Evolutionary conservation across 129 eudicot species (phyloP).

Genomic region (Flaveria sonorensis): DNA sequence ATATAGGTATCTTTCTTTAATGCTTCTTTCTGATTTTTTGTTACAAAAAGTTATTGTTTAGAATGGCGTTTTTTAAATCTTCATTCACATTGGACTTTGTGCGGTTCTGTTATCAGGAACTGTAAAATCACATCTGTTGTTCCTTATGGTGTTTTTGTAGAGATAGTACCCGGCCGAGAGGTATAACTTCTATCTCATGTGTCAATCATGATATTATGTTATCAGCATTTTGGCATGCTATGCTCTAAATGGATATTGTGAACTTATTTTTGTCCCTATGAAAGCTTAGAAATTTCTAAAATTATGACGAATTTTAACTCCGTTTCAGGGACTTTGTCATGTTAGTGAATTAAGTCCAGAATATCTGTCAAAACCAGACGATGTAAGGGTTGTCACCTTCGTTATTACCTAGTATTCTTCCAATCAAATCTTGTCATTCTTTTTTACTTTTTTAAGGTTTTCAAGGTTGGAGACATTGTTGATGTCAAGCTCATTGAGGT

Average conservation of each 20-base stretch:
- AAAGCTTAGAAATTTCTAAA: not conserved
- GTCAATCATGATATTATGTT: slow-evolving; percentile 11
- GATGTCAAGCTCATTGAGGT: slow-evolving; percentile 99
- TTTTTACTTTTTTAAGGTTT: slow-evolving; percentile 50
- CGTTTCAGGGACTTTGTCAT: slow-evolving; percentile 94
- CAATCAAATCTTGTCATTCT: slow-evolving; percentile 11
- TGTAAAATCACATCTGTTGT: slow-evolving; percentile 86
- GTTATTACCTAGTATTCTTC: not conserved
- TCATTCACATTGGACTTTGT: slow-evolving; percentile 10
- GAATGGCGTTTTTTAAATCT: not conserved
- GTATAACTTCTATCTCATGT: slow-evolving; percentile 38
- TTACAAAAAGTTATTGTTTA: not conserved
- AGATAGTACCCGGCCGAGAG: slow-evolving; percentile 98
- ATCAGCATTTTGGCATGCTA: not conserved
- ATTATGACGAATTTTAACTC: not conserved
- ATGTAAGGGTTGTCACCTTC: slow-evolving; percentile 52
- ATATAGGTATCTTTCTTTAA: slow-evolving; percentile 58
- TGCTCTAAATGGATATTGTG: slow-evolving; percentile 5
- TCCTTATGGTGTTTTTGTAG: slow-evolving; percentile 91
- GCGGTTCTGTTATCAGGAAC: slow-evolving; percentile 56
- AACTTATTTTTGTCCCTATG: not conserved
- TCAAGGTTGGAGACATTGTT: slow-evolving; percentile 86
- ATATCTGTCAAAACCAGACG: slow-evolving; percentile 89
- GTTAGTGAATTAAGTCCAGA: slow-evolving; percentile 86
- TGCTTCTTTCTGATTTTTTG: not conserved